Evolutionary conservation across 805 yeast genomes (phyloP).

Genomic region (Kregervanrija pseudodelftensis): DNA sequence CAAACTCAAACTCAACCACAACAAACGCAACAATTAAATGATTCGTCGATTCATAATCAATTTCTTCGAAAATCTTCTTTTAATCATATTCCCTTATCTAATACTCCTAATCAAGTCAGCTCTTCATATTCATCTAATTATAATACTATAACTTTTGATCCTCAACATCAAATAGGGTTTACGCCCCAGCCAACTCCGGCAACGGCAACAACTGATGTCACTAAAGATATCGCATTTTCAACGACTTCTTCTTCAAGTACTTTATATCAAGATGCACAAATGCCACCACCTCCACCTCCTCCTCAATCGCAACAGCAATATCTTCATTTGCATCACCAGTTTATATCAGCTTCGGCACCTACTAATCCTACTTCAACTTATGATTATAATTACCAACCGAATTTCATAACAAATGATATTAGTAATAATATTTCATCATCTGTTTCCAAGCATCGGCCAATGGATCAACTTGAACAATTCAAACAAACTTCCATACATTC

Average conservation of each 20-base stretch:
- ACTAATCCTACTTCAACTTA: constrained; percentile 13
- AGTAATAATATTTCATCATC: no score
- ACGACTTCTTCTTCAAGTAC: constrained; percentile 29
- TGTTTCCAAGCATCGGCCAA: constrained; percentile 2
- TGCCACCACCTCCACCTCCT: constrained; percentile 6
- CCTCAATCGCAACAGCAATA: constrained; percentile 12
- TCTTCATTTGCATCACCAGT: constrained; percentile 12
- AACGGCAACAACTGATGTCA: constrained; percentile 48
- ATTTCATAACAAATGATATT: no score
- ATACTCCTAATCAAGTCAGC: constrained; percentile 42
- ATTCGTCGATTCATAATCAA: not conserved
- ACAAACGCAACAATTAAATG: not conserved
- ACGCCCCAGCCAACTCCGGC: constrained; percentile 36
- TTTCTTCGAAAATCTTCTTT: not conserved
- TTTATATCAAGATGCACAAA: constrained; percentile 28
- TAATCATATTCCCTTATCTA: constrained; percentile 28
- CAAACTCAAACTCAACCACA: constrained; percentile 4
- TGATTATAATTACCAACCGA: constrained; percentile 2
- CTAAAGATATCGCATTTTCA: constrained; percentile 40
- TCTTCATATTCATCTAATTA: constrained; percentile 22
- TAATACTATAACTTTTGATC: no score
- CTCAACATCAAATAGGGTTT: constrained; percentile 10
- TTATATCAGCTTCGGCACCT: constrained; percentile 25
- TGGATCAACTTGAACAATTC: not conserved
- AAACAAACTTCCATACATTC: constrained; percentile 1